These are phyloP conservation scores for Trapa bicornis DNA, from an alignment of 345 rosid genomes.

Conservation along the genomic window DNA sequence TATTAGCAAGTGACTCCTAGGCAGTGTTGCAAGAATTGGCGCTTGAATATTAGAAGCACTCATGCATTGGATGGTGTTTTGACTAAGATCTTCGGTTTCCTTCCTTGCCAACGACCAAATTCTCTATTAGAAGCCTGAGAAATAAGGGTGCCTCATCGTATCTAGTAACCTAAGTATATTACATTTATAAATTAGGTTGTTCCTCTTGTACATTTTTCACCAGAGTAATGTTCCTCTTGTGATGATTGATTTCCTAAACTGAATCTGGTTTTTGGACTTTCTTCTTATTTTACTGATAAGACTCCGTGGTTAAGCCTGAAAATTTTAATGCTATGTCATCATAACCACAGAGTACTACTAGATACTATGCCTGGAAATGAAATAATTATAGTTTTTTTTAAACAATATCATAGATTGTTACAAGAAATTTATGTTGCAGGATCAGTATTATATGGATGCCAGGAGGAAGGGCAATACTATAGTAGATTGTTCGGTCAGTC, in stretches of 20 bases:
- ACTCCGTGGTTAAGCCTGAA: neutral
- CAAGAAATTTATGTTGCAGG: neutral
- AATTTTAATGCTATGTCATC: too few species aligned
- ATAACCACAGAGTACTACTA: too few species aligned
- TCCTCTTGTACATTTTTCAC: neutral
- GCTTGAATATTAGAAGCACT: neutral
- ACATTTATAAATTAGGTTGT: neutral
- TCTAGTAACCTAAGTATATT: neutral
- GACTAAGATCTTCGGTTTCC: neutral
- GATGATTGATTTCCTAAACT: neutral
- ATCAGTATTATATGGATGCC: slow-evolving; percentile 5
- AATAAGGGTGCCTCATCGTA: neutral
- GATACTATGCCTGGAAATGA: too few species aligned
- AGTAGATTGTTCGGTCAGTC: slow-evolving; percentile 34
- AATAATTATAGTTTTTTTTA: too few species aligned
- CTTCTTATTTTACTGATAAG: neutral
- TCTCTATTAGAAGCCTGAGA: neutral
- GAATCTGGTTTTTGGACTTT: neutral
- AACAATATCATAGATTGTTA: neutral
- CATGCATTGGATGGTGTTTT: neutral
- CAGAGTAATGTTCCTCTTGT: neutral
- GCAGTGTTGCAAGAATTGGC: neutral
- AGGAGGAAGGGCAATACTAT: slow-evolving; percentile 15
- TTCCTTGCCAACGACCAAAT: neutral
- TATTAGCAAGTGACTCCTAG: neutral